Evolutionary conservation across 2,329 filamentous ascomycete species (phyloP), one percentile per base, ranked within the genome.

Genomic region (Claviceps capensis): DNA sequence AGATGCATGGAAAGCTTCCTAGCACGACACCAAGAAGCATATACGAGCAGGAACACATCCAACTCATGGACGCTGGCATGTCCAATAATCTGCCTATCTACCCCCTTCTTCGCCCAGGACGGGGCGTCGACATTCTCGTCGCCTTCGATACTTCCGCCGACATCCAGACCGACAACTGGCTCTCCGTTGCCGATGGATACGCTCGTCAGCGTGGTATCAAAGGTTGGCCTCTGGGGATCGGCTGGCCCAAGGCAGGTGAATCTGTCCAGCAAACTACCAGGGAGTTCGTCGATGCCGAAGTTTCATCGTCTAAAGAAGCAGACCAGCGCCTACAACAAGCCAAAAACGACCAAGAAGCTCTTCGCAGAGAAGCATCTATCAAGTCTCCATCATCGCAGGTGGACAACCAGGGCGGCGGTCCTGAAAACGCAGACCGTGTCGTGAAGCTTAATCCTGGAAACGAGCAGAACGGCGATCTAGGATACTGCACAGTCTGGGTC

Each of bases 61-160:
- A 87, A 57, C 76, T 91, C 16, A 97, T 96, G 90, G 93, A 98
- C 66, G 90, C 93, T 1, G 93, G 93, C 49, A 98, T 98, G 93
- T 94, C 87, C 57, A 97, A 98, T 65, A 98, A 98, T 62, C 74
- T 98, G 8, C 93, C 93, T 1, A 90, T 97, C 43, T 98, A 98
- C 64, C 93, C 93, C 0, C 77, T 97, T 3, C 81, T 98, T 17
- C 82, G 93, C 11, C 88, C 88, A 0, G 91, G 90, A 2, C 79
- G 93, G 38, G 79, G 95, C 52, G 84, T 98, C 5, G 93, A 98
- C 60, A 77, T 98, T 44, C 73, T 97, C 46, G 79, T 98, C 46
- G 88, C 90, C 3, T 98, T 98, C 65, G 93, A 98, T 65, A 89
- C 89, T 3, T 95, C 88, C 1, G 90, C 90, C 19, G 93, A 98